Conservation (phyloP, 179 eudicot species). For the Nepenthes alata region DNA sequence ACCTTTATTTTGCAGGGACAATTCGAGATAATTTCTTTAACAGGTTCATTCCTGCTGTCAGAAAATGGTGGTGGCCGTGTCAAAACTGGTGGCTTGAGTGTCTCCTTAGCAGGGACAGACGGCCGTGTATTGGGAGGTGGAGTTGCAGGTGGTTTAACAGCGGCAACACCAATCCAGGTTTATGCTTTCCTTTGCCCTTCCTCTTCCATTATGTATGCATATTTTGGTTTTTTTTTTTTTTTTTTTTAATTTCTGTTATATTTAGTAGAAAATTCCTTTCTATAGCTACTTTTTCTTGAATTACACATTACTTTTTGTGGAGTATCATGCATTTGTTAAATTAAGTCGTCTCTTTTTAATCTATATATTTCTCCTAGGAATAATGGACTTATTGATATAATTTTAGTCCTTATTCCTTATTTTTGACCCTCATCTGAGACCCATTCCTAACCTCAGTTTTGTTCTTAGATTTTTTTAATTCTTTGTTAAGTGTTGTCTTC, state of each 20-base stretch:
- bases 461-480: too few relatives aligned
- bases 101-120: conserved; percentile 54
- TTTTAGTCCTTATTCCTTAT: too few relatives aligned
- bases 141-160: conserved; percentile 44
- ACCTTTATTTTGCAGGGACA: conserved; percentile 47
- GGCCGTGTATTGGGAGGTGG: conserved; percentile 54
- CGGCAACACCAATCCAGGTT: conserved; percentile 57
- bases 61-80: conserved; percentile 30
- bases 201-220: not conserved
- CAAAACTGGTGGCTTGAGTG: conserved; percentile 40
- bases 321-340: not conserved
- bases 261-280: not conserved
- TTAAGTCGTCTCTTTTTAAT: too few relatives aligned
- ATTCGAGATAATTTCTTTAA: conserved; percentile 67
- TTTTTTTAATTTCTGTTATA: too few relatives aligned
- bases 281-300: not conserved
- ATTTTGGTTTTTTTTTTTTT: too few relatives aligned
- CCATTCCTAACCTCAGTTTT: too few relatives aligned
- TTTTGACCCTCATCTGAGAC: too few relatives aligned
- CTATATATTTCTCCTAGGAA: too few relatives aligned
- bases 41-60: conserved; percentile 56
- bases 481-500: too few relatives aligned
- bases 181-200: not conserved
- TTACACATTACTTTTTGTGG: not conserved
- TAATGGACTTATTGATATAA: too few relatives aligned